These are phyloP conservation scores for Aspergillus sojae DNA, from an alignment of 2,329 filamentous ascomycete genomes.

Conservation along the genomic window DNA sequence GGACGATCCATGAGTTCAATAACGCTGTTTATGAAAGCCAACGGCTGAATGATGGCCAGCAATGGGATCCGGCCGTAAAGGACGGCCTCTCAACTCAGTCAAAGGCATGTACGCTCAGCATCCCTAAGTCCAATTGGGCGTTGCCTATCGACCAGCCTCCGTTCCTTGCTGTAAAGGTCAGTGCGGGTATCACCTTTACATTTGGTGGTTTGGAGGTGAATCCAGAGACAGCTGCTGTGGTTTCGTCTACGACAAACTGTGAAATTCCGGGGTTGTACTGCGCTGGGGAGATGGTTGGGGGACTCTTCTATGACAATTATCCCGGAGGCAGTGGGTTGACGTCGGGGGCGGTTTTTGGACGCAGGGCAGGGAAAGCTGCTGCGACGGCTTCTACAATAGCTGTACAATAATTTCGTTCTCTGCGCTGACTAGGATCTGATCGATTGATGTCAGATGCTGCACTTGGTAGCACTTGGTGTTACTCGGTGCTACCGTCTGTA, in stretches of 20 bases:
- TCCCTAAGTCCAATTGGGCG: conserved; percentile 70
- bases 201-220: conserved; percentile 66
- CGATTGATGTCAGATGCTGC: background rate
- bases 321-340: conserved; percentile 66
- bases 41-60: conserved; percentile 46
- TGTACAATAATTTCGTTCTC: background rate
- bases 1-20: conserved; percentile 61
- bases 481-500: background rate
- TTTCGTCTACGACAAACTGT: conserved; percentile 48
- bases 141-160: conserved; percentile 59
- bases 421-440: background rate
- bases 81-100: conserved; percentile 66
- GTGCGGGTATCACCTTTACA: conserved; percentile 68
- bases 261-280: conserved; percentile 62
- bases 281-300: conserved; percentile 68
- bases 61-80: conserved; percentile 63
- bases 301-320: conserved; percentile 65
- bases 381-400: conserved; percentile 15
- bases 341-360: conserved; percentile 58
- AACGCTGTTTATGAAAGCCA: conserved; percentile 54
- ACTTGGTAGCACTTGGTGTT: background rate
- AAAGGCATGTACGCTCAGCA: conserved; percentile 39
- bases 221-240: conserved; percentile 56
- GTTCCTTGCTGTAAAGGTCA: conserved; percentile 66
- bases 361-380: conserved; percentile 46